Base-by-base conservation (phyloP, 306 rosid species). In the Arachis stenosperma region DNA sequence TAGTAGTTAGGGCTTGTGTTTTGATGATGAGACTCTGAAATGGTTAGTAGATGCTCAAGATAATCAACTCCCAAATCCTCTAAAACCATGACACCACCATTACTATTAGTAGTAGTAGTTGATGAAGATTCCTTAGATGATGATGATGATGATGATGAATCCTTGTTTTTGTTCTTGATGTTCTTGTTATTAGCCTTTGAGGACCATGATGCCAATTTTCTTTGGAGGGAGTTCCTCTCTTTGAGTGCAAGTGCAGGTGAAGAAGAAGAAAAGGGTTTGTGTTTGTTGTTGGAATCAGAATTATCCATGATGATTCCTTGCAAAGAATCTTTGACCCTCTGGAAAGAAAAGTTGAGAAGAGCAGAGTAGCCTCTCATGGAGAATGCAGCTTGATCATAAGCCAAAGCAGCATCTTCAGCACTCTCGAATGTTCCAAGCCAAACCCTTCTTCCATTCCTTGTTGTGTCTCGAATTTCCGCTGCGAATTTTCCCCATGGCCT, bases 381-480 rank as follows among this genome's bases (percentile, higher is more conserved):
- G 58, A 84, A 84, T 62, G 97, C 96, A n/a, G 96, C 97, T 77
- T 91, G 97, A 54, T 91, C 97, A 59, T 91, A 89, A 1, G 97
- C 96, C 3, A 91, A 58, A 63, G 96, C 97, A 53, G 96, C 96
- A 1, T 79, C 92, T 81, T 89, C 92, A 0, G 92, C 87, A 14
- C 72, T 89, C 0, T 89, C 92, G 17, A 91, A 91, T 0, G 97
- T 91, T 17, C 97, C 97, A 0, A 91, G 87, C 97, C 97, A 91
- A 6, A 91, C 97, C 41, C 97, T 65, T 6, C 62, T 29, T 0
- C 97, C 97, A 2, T 84, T 78, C 75, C 92, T 80, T 0, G 92
- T 87, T 1, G 90, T 84, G 47, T 90, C 96, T 30, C 96, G 82
- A 9, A 90, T 90, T 58, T 90, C 96, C 0, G 96, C 92, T 6